These are phyloP conservation scores for Cyberlindnera mycetangii DNA, from an alignment of 805 yeast genomes.

Conservation along the genomic window DNA sequence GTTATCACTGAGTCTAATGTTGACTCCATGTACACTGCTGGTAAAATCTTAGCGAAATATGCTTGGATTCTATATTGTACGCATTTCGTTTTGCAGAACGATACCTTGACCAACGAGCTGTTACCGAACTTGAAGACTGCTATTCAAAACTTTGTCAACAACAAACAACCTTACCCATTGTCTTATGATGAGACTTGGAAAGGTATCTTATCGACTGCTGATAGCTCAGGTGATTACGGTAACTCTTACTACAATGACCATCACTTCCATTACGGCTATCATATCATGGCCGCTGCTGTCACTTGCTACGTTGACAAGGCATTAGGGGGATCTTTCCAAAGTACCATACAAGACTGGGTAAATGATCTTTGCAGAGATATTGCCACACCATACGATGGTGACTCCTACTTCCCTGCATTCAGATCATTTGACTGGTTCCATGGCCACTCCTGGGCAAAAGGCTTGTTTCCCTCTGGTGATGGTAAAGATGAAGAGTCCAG, in stretches of 20 bases:
- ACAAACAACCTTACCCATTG: conserved; percentile 70
- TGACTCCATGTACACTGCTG: conserved; percentile 89
- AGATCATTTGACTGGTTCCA: conserved; percentile 72
- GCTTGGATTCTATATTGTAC: conserved; percentile 80
- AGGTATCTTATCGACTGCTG: conserved; percentile 72
- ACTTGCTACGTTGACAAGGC: conserved; percentile 52
- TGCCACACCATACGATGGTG: conserved; percentile 55
- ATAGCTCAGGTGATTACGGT: conserved; percentile 62
- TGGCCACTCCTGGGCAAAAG: conserved; percentile 81
- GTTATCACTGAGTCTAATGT: conserved; percentile 48
- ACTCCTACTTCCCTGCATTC: conserved; percentile 59
- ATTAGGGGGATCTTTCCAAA: conserved; percentile 43
- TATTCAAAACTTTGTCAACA: conserved; percentile 61
- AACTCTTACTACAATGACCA: conserved; percentile 72
- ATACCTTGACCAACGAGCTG: conserved; percentile 44
- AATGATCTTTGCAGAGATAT: conserved; percentile 62
- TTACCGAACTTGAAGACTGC: conserved; percentile 64
- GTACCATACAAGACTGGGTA: conserved; percentile 48
- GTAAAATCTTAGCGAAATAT: conserved; percentile 84
- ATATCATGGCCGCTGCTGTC: conserved; percentile 67
- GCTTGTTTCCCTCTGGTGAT: conserved; percentile 65
- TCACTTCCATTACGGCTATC: conserved; percentile 76
- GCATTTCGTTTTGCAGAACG: conserved; percentile 60
- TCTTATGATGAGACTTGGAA: conserved; percentile 77
- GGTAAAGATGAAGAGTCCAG: conserved; percentile 76